phyloP scores from a whole-genome alignment of 2,329 filamentous ascomycete species.

The Rutstroemia sp. region DNA sequence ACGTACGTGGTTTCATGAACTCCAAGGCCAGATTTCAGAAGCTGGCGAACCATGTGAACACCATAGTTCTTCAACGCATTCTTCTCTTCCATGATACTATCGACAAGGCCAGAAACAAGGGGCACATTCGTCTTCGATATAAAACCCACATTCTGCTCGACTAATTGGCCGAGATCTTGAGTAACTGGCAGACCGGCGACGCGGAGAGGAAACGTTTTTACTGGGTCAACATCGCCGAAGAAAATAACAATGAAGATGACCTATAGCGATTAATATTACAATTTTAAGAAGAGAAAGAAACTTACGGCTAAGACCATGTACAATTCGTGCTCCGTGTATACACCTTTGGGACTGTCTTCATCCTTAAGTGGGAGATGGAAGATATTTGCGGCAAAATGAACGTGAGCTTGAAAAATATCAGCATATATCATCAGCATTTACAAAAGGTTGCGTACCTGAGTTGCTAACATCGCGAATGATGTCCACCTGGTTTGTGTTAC shows the following conservation, averaged over 20 bases:
- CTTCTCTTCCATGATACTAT: constrained; percentile 38
- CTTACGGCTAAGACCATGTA: constrained; percentile 10
- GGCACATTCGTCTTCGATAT: constrained; percentile 14
- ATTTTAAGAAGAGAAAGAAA: background rate
- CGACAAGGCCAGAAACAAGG: constrained; percentile 8
- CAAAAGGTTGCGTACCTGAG: constrained; percentile 39
- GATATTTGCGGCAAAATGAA: constrained; percentile 42
- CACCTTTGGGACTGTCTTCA: constrained; percentile 39
- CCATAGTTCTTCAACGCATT: constrained; percentile 44
- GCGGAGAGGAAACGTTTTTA: constrained; percentile 52
- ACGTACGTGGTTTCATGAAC: constrained; percentile 40
- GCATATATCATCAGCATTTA: constrained; percentile 35
- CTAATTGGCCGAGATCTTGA: constrained; percentile 47
- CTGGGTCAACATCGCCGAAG: constrained; percentile 57
- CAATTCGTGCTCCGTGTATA: constrained; percentile 44
- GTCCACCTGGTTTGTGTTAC: constrained; percentile 44
- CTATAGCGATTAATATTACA: constrained; percentile 38
- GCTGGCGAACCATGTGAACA: constrained; percentile 51
- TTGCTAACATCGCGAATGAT: constrained; percentile 51
- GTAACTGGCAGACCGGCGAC: constrained; percentile 56
- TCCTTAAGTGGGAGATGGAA: constrained; percentile 48
- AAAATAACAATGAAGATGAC: constrained; percentile 59
- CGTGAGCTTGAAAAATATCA: constrained; percentile 36
- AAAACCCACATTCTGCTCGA: constrained; percentile 57
- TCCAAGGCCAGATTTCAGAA: constrained; percentile 55